phyloP scores from a whole-genome alignment of 179 eudicot genomes.

The Actinidia arguta region DNA sequence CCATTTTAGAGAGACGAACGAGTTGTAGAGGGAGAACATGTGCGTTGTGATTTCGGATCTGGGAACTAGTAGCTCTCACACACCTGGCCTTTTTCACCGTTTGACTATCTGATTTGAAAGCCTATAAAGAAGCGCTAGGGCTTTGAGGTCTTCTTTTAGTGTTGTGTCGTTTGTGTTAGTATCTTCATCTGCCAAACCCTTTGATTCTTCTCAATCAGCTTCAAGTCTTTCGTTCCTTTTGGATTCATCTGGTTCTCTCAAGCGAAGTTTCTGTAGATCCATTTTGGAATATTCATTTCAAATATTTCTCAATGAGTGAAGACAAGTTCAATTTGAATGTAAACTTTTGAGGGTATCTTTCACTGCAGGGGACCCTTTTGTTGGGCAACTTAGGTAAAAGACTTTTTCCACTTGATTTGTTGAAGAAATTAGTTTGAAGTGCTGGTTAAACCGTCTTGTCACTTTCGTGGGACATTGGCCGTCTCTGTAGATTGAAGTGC shows the following conservation, averaged over 20 bases:
- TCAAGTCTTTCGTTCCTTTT: neutral
- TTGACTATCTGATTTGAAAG: constrained; percentile 24
- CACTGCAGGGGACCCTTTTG: constrained; percentile 10
- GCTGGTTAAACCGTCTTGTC: constrained; percentile 10
- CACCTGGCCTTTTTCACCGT: neutral
- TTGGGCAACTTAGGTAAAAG: constrained; percentile 2
- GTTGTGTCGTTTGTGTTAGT: constrained; percentile 15
- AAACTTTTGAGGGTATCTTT: neutral
- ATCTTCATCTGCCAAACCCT: constrained; percentile 31
- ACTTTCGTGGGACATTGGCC: neutral
- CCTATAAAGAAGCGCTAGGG: neutral
- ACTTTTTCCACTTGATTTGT: neutral
- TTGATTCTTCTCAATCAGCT: neutral
- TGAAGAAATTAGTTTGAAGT: neutral
- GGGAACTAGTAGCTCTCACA: constrained; percentile 11
- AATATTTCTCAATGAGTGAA: neutral
- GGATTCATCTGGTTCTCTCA: constrained; percentile 1
- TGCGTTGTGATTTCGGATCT: constrained; percentile 7
- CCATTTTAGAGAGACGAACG: neutral
- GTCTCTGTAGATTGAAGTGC: constrained; percentile 26
- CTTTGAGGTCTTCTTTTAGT: constrained; percentile 4
- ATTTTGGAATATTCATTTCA: constrained; percentile 8
- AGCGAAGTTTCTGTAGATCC: neutral
- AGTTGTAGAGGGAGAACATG: neutral
- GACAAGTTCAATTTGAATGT: neutral